A percentile compares a stretch with the other conserved stretches of the same genome.
Evolutionary conservation across 306 rosid genomes (phyloP).

Genomic region (Luffa aegyptiaca): DNA sequence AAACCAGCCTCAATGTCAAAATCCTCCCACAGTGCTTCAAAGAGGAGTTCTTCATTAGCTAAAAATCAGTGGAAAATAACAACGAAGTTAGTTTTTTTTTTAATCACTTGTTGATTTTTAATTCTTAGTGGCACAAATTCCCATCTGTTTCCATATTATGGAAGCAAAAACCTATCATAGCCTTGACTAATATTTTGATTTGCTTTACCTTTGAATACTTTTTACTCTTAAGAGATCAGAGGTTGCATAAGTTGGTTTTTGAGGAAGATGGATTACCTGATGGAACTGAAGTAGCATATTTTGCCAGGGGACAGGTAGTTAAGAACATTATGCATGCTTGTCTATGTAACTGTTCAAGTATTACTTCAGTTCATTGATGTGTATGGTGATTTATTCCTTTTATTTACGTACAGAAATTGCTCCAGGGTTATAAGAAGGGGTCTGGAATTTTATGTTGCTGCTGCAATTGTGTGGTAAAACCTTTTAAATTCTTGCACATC

Average conservation of each 20-base stretch:
- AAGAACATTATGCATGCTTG: conserved; percentile 14
- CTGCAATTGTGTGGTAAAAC: conserved; percentile 70
- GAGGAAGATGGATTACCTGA: conserved; percentile 92
- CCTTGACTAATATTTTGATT: not conserved
- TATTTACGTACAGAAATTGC: conserved; percentile 60
- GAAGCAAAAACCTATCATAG: not conserved
- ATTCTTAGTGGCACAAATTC: conserved; percentile 6
- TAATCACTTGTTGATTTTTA: not conserved
- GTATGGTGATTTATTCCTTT: conserved; percentile 14
- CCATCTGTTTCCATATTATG: not conserved
- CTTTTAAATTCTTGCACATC: conserved; percentile 19
- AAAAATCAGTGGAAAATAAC: conserved; percentile 77
- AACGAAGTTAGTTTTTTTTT: conserved; percentile 21
- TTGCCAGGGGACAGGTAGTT: conserved; percentile 92
- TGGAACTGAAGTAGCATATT: conserved; percentile 94
- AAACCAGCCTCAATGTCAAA: conserved; percentile 46
- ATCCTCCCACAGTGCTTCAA: conserved; percentile 34
- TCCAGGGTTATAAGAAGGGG: conserved; percentile 83
- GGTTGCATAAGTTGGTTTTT: conserved; percentile 82
- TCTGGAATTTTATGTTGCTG: conserved; percentile 84
- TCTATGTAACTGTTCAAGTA: conserved; percentile 7
- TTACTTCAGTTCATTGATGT: conserved; percentile 3
- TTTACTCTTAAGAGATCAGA: conserved; percentile 53
- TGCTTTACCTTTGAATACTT: conserved; percentile 2
- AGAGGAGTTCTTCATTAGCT: conserved; percentile 35